Conservation (phyloP, 495 filamentous ascomycete genomes). For the Aspergillus baeticus region DNA sequence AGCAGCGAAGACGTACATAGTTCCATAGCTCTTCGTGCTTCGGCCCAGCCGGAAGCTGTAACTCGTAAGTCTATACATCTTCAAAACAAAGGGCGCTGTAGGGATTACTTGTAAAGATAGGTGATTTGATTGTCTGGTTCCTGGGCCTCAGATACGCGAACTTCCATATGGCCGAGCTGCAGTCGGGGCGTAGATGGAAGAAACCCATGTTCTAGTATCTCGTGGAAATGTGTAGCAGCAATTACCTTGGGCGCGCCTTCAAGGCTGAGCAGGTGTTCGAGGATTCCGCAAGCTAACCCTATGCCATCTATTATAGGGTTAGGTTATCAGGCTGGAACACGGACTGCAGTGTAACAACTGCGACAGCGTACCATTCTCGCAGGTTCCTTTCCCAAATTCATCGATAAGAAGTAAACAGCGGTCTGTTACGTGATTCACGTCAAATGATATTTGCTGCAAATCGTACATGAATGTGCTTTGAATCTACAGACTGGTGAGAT, state of each 20-base stretch:
- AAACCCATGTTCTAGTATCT: slow-evolving; percentile 79
- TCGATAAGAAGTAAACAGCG: slow-evolving; percentile 83
- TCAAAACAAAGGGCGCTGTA: not conserved
- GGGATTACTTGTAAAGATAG: slow-evolving; percentile 76
- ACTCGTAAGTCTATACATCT: slow-evolving; percentile 16
- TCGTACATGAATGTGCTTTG: slow-evolving; percentile 96
- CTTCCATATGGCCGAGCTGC: slow-evolving; percentile 82
- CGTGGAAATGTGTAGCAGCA: slow-evolving; percentile 90
- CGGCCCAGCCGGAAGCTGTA: slow-evolving; percentile 59
- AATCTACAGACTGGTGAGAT: slow-evolving; percentile 38
- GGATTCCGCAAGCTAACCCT: slow-evolving; percentile 78
- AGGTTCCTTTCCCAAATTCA: slow-evolving; percentile 96
- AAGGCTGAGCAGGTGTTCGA: slow-evolving; percentile 68
- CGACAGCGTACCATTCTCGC: slow-evolving; percentile 50
- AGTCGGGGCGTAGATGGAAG: slow-evolving; percentile 58
- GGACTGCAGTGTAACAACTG: not conserved
- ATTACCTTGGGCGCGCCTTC: slow-evolving; percentile 75
- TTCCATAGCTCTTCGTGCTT: slow-evolving; percentile 81
- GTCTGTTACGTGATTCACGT: slow-evolving; percentile 72
- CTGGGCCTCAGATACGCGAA: slow-evolving; percentile 62
- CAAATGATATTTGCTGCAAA: slow-evolving; percentile 81
- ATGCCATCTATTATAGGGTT: slow-evolving; percentile 63
- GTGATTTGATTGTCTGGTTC: slow-evolving; percentile 74
- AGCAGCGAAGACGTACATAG: slow-evolving; percentile 43
- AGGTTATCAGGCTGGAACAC: no score